Base-by-base conservation (phyloP, 345 rosid genomes). In the Rhizophora apiculata region DNA sequence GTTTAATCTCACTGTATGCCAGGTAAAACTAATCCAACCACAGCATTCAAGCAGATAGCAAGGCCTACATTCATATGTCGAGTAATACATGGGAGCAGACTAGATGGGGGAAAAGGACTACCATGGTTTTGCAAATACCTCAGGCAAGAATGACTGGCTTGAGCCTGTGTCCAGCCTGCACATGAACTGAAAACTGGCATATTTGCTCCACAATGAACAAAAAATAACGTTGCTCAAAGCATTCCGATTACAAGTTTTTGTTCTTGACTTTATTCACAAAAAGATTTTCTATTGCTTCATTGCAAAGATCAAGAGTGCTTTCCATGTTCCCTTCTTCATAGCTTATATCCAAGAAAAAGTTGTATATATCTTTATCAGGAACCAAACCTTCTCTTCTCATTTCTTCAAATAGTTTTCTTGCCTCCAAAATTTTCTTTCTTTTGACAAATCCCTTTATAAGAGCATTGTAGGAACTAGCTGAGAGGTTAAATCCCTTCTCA, bases 391-490 rank as follows among this genome's bases (percentile, higher is more conserved):
- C 72, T 72, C 78, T 79, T 79, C 86, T 87, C 96, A 91, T 89
- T 72, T 91, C 86, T 65, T 84, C 88, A 63, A 89, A 89, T 30
- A 88, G 73, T 62, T 86, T 81, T 62, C 87, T 86, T 21, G 97
- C 98, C 78, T 94, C 93, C 57, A 60, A 65, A 43, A 78, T 68
- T 71, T 88, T 94, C 80, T 85, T 94, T 79, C 87, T 89, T 82
- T 85, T 89, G 20, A 88, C 67, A 61, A 88, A 88, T 46, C 97
- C 97, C 59, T 78, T 89, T 62, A 94, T 81, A 73, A 94, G 85
- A 73, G 81, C 87, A 75, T 79, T 83, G 65, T 89, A 94, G 48
- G 97, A 80, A 78, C 76, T 76, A 51, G 74, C 77, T 4, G 96
- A 78, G 37, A 83, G 81, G 34, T 72, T 69, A 69, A 82, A 87